Percentiles rank a stretch among this genome's conserved stretches.
Conservation (phyloP, 441 rosid genomes). For the Populus hybrid region DNA sequence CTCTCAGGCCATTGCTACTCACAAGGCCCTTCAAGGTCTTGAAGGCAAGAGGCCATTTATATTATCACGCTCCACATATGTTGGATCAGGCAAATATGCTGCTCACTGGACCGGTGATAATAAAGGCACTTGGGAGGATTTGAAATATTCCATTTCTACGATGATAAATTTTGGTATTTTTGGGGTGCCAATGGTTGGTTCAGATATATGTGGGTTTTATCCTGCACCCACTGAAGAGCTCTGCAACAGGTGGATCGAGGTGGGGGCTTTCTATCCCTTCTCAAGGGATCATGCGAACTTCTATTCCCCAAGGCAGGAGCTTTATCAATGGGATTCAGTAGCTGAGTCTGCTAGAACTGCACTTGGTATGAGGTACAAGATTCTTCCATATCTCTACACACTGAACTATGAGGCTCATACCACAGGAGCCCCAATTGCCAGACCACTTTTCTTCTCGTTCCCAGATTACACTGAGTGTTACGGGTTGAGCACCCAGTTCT, state of each 20-base stretch:
- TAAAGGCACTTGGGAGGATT: slow-evolving; percentile 85
- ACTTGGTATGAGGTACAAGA: slow-evolving; percentile 85
- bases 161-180: slow-evolving; percentile 90
- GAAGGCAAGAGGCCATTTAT: slow-evolving; percentile 91
- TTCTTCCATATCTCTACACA: slow-evolving; percentile 85
- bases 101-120: slow-evolving; percentile 99
- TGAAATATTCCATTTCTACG: slow-evolving; percentile 80
- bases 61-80: slow-evolving; percentile 75
- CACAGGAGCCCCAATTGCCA: slow-evolving; percentile 83
- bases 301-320: slow-evolving; percentile 96
- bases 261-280: slow-evolving; percentile 92
- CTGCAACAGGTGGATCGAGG: slow-evolving; percentile 97
- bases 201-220: slow-evolving; percentile 94
- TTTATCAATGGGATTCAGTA: slow-evolving; percentile 87
- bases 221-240: slow-evolving; percentile 91
- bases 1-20: slow-evolving; percentile 84
- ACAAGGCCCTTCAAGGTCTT: slow-evolving; percentile 68
- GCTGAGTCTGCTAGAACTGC: slow-evolving; percentile 87
- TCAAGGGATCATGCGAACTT: slow-evolving; percentile 93
- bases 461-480: slow-evolving; percentile 62
- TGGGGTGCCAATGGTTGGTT: slow-evolving; percentile 98
- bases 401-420: slow-evolving; percentile 74
- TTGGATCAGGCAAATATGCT: slow-evolving; percentile 85
- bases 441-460: slow-evolving; percentile 98
- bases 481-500: slow-evolving; percentile 81